These are phyloP conservation scores for Psidium friedrichsthalianum DNA, from an alignment of 345 rosid genomes.

Conservation along the genomic window DNA sequence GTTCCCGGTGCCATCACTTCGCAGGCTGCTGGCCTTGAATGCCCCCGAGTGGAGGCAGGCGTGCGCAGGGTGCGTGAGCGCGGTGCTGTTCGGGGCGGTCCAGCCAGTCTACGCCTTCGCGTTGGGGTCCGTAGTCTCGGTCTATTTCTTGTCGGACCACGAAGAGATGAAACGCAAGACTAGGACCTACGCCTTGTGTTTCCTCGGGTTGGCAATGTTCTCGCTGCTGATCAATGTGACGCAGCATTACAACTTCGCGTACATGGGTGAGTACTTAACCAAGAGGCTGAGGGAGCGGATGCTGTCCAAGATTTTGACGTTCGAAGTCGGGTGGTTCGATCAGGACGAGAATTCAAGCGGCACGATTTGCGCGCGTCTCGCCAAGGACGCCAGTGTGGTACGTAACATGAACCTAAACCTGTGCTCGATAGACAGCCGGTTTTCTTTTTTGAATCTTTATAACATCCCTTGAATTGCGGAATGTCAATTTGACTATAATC, in stretches of 20 bases:
- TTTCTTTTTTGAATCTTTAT: neutral
- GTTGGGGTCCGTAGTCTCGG: conserved; percentile 16
- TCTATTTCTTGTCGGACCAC: conserved; percentile 13
- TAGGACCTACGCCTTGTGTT: conserved; percentile 14
- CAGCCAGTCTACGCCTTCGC: conserved; percentile 30
- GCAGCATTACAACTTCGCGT: conserved; percentile 59
- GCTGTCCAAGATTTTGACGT: conserved; percentile 57
- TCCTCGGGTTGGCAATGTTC: conserved; percentile 19
- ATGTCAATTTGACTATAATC: neutral
- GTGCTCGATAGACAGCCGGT: no score
- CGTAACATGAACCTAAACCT: neutral
- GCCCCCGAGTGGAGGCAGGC: conserved; percentile 66
- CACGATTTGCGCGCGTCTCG: conserved; percentile 50
- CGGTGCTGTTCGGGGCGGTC: conserved; percentile 30
- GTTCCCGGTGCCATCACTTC: conserved; percentile 34
- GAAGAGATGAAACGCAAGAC: conserved; percentile 20
- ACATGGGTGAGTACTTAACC: conserved; percentile 59
- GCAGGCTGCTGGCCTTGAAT: conserved; percentile 45
- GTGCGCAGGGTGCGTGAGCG: conserved; percentile 14
- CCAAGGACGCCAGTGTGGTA: conserved; percentile 67
- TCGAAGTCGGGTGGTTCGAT: conserved; percentile 76
- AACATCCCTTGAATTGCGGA: neutral
- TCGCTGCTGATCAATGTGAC: conserved; percentile 31
- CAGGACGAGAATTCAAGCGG: conserved; percentile 65
- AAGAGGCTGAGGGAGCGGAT: conserved; percentile 58